Evolutionary conservation across 2,329 filamentous ascomycete genomes (phyloP), one percentile per base, ranked within the genome.

Genomic region (Aspergillus spinulosporus): DNA sequence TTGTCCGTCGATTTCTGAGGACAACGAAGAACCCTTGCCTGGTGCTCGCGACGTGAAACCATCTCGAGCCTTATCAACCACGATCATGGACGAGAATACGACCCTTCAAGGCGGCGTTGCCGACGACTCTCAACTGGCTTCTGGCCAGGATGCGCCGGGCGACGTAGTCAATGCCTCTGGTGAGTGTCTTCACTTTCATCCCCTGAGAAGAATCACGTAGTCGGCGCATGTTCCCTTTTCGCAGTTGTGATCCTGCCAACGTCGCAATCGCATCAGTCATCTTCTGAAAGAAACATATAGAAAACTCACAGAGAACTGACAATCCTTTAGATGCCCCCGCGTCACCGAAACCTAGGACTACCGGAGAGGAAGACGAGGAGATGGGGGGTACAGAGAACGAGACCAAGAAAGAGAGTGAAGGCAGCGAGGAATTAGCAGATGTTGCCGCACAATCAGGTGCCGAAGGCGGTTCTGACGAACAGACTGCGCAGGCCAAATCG

Each of bases 401-500:
- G 52, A 64, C 71, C 15, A 77, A 76, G 61, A 76, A 72, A 52
- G 76, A 78, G 65, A 73, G 82, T 59, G 75, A 75, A 21, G 72
- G 67, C 21, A 72, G 67, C 21, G 74, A 76, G 28, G 77, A 79
- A 49, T 68, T 71, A 58, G 71, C 75, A n/a, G 81, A 80, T 36
- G 78, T 77, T 11, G 72, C 76, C 32, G 68, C 67, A 52, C 68
- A 71, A 54, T 70, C 76, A 37, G 69, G 74, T 45, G 79, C 76
- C 14, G 83, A 83, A 43, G 77, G 78, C 12, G 75, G 79, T 2
- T 77, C 75, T 11, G 82, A 82, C 56, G 85, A 75, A 12, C 74
- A 79, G 80, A 69, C 80, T 67, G 74, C 89, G 50, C 82, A 92
- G 72, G 86, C 88, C 43, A 97, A 96, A 75, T 85, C 92, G 53